Evolutionary conservation across 306 rosid genomes (phyloP), one percentile per base, ranked within the genome.

Genomic region (Casuarina equisetifolia): DNA sequence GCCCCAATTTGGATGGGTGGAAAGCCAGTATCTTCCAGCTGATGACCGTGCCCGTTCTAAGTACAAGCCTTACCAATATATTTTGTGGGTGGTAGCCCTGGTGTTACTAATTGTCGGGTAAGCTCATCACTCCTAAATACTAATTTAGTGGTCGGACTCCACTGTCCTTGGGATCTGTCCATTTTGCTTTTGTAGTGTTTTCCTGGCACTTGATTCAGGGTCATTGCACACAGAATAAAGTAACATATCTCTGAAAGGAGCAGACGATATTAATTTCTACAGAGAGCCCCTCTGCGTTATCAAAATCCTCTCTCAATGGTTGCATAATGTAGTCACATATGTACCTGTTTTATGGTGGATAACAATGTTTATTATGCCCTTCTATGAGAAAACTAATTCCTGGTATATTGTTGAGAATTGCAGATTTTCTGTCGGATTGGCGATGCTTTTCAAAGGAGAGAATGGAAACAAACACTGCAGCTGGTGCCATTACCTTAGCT

Each of bases 401-500:
- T 9, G 4, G 3, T 17, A 16, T 42, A 16, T 3, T 43, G n/a
- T 66, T 66, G 6, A 40, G n/a, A 61, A 76, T 82, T 66, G 69
- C 85, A 92, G 96, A 82, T 85, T 88, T 46, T 57, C 57, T 15
- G 72, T 80, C 74, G 92, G 88, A 45, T 84, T 89, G 72, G 80
- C 85, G 84, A 89, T 86, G 91, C 87, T 93, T 40, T 88, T 89
- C 61, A 80, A 81, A 2, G 88, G 90, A 11, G 90, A 77, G 74
- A 89, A 83, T 54, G 91, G 89, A 36, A 89, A 85, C 13, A 86
- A 89, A 59, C 96, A 57, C 57, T 91, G 97, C 73, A 91, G 82
- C 77, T 93, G 96, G 97, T 89, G 96, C 76, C 96, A 67, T 77
- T 91, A 91, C 72, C 78, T 93, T 75, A 80, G 86, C 39, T 93